Evolutionary conservation across 2,329 filamentous ascomycete species (phyloP).

Genomic region (Ceratocystis smalleyi): DNA sequence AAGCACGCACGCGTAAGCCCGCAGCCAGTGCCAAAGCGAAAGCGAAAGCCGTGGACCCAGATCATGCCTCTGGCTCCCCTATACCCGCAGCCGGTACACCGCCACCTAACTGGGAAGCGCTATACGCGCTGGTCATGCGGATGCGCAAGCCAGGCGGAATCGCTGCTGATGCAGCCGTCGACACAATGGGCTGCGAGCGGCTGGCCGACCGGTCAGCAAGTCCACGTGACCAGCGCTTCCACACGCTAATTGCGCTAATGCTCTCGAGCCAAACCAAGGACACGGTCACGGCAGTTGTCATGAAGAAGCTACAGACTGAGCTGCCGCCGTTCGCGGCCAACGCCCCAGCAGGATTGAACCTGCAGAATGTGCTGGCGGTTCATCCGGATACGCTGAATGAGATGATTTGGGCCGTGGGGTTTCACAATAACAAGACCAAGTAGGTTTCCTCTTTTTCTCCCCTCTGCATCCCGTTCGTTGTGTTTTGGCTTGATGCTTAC

Average conservation of each 20-base stretch:
- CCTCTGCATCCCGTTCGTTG: not conserved
- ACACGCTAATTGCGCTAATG: constrained; percentile 80
- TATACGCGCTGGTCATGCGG: constrained; percentile 60
- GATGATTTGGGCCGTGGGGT: constrained; percentile 71
- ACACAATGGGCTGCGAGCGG: constrained; percentile 91
- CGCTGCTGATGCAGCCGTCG: constrained; percentile 66
- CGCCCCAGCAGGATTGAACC: constrained; percentile 42
- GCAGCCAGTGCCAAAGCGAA: constrained; percentile 27
- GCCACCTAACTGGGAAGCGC: constrained; percentile 66
- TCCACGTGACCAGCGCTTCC: constrained; percentile 52
- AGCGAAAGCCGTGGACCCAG: constrained; percentile 1
- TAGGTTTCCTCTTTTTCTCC: constrained; percentile 26
- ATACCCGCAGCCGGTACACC: constrained; percentile 23
- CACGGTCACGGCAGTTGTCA: constrained; percentile 71
- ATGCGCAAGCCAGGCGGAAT: constrained; percentile 49
- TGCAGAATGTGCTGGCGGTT: constrained; percentile 63
- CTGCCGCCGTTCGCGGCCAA: constrained; percentile 39
- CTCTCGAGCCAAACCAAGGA: constrained; percentile 87
- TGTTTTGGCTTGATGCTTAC: not conserved
- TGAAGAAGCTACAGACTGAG: constrained; percentile 61
- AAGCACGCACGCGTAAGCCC: constrained; percentile 29
- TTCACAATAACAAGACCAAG: constrained; percentile 88
- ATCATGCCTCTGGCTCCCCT: not conserved
- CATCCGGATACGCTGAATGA: constrained; percentile 50
- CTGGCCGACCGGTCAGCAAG: constrained; percentile 42